Evolutionary conservation across 495 filamentous ascomycete species (phyloP), one percentile per base, ranked within the genome.

Genomic region (Aspergillus mulundensis): DNA sequence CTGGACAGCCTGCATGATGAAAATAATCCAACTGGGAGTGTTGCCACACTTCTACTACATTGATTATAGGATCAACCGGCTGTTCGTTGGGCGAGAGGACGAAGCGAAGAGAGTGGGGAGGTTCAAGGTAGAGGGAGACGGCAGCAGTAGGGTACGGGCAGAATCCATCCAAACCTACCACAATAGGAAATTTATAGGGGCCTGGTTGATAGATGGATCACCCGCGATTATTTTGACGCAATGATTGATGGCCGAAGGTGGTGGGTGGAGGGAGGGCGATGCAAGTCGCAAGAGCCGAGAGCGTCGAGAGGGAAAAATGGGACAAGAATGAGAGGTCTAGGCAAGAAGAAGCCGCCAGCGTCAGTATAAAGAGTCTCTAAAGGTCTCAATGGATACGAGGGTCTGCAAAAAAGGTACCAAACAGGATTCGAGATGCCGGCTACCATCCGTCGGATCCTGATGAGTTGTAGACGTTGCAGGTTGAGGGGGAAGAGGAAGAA

Each of bases 101-200:
- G 50, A 58, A 53, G 50, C 59, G 59, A 62, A 56, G 61, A 48
- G 56, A 25, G 57, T 58, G 58, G 61, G 63, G 61, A 56, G 61
- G 65, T 61, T 61, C 61, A 52, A 60, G 61, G 53, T 45, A 64
- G 53, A 57, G 62, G 61, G 59, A 61, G 54, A 57, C 61, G 62
- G 63, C 62, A 58, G 63, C 57, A 65, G 56, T 25, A 65, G 62
- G 58, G 59, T 56, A 58, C 55, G 47, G 64, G 62, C 52, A 65
- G 61, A 61, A 61, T 70, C 70, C 70, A 70, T 74, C 71, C 41
- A 69, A 65, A 74, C 73, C 70, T 74, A 74, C 71, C 73, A 72
- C 68, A 68, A 66, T 61, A 65, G 64, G 64, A 56, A 62, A 57
- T 57, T 54, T 60, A 63, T 58, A 66, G 48, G 50, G 53, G 57